These are phyloP conservation scores for Scytalidium sp. DNA, from an alignment of 2,329 filamentous ascomycete species.

Conservation along the genomic window DNA sequence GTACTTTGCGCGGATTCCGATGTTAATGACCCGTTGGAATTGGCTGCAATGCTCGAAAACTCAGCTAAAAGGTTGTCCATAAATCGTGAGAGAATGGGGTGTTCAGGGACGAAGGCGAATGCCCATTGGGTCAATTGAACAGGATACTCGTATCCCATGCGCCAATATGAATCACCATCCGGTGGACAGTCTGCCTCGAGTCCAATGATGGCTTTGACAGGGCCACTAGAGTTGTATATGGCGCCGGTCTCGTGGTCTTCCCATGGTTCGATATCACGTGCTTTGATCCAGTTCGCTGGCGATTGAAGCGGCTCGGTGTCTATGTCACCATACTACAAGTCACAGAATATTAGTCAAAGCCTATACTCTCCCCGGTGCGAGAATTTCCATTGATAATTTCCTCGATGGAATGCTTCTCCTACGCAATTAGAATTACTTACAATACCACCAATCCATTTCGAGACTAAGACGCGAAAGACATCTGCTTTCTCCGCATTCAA, in stretches of 20 bases:
- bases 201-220: conserved; percentile 25
- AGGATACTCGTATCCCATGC: conserved; percentile 30
- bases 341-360: neutral
- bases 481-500: conserved; percentile 28
- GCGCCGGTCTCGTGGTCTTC: conserved; percentile 20
- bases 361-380: neutral
- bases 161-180: conserved; percentile 26
- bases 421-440: neutral
- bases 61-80: conserved; percentile 18
- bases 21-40: neutral
- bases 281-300: conserved; percentile 24
- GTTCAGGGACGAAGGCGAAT: conserved; percentile 23
- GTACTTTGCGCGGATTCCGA: conserved; percentile 7
- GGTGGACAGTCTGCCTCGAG: conserved; percentile 29
- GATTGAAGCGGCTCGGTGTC: conserved; percentile 27
- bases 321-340: conserved; percentile 28
- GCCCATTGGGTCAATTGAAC: conserved; percentile 32
- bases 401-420: neutral
- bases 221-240: conserved; percentile 16
- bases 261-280: conserved; percentile 24
- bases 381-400: neutral
- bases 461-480: conserved; percentile 29
- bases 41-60: conserved; percentile 7
- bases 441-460: conserved; percentile 21
- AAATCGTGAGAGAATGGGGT: conserved; percentile 26